These are phyloP conservation scores for Pyricularia sp. DNA, from an alignment of 2,329 filamentous ascomycete genomes.

Conservation along the genomic window DNA sequence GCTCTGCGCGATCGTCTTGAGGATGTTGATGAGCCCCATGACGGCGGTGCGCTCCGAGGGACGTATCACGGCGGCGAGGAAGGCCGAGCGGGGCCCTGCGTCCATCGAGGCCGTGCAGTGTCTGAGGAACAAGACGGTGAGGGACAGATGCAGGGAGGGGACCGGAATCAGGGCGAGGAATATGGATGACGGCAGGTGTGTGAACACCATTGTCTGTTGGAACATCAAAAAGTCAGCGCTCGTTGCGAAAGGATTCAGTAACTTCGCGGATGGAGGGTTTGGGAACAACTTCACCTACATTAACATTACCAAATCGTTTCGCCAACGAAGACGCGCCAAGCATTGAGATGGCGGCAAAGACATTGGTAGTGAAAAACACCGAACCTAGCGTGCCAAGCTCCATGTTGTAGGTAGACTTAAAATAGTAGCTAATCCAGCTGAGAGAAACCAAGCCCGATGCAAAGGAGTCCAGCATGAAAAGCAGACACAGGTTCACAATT, in stretches of 20 bases:
- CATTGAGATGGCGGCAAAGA: slow-evolving; percentile 41
- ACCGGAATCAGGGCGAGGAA: slow-evolving; percentile 49
- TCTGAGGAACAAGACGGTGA: slow-evolving; percentile 52
- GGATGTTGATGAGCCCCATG: slow-evolving; percentile 61
- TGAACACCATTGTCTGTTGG: slow-evolving; percentile 64
- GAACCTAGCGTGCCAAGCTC: slow-evolving; percentile 40
- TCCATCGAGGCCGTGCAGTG: slow-evolving; percentile 61
- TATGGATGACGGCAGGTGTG: slow-evolving; percentile 59
- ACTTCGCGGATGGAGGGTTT: neutral
- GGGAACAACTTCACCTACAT: slow-evolving; percentile 34
- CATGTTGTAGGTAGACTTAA: slow-evolving; percentile 36
- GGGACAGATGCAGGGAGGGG: slow-evolving; percentile 6
- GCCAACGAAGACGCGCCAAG: slow-evolving; percentile 44
- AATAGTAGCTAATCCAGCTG: slow-evolving; percentile 51
- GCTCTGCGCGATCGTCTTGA: slow-evolving; percentile 56
- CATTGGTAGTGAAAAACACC: slow-evolving; percentile 43
- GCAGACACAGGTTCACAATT: slow-evolving; percentile 51
- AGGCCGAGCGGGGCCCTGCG: slow-evolving; percentile 58
- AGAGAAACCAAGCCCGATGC: slow-evolving; percentile 60
- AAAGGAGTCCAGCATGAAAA: slow-evolving; percentile 61
- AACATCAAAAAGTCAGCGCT: neutral
- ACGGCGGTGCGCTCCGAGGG: slow-evolving; percentile 60
- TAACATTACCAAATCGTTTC: slow-evolving; percentile 51
- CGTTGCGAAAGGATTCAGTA: neutral
- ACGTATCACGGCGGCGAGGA: slow-evolving; percentile 55